Percentiles rank a stretch among this genome's conserved stretches.
Evolutionary conservation across 2,329 filamentous ascomycete genomes (phyloP).

Genomic region (Xylariales sp.): DNA sequence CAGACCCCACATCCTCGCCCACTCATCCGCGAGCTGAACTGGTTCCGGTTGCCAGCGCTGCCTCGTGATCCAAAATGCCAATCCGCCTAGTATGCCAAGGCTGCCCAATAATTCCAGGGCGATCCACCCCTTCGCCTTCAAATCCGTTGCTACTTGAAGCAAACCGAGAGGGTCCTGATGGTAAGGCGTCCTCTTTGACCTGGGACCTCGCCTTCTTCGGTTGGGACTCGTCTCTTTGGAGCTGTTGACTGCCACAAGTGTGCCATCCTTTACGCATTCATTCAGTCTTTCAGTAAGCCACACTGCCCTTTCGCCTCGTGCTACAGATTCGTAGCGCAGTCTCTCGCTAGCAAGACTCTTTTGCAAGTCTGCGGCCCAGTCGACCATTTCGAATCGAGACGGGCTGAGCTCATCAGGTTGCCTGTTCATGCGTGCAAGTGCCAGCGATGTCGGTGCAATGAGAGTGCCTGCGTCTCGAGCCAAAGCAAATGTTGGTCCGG

Average conservation of each 20-base stretch:
- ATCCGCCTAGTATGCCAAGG: constrained; percentile 67
- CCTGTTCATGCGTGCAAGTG: constrained; percentile 55
- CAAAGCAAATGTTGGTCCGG: constrained; percentile 9
- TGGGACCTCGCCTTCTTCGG: constrained; percentile 15
- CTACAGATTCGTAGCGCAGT: constrained; percentile 60
- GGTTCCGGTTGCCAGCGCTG: constrained; percentile 9
- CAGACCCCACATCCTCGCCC: constrained; percentile 23
- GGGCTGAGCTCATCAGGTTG: constrained; percentile 29
- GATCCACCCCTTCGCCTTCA: constrained; percentile 61
- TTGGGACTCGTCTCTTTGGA: constrained; percentile 24
- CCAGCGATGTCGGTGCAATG: constrained; percentile 41
- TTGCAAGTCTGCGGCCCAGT: constrained; percentile 80
- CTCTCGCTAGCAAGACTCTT: constrained; percentile 69
- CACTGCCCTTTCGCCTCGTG: constrained; percentile 57
- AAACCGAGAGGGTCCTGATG: constrained; percentile 77
- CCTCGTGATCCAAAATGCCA: constrained; percentile 57
- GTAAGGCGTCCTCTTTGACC: constrained; percentile 17
- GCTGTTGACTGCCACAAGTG: constrained; percentile 47
- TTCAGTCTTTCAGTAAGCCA: constrained; percentile 65
- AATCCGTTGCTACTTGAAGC: constrained; percentile 61
- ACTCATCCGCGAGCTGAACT: constrained; percentile 22
- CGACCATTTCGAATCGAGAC: constrained; percentile 61
- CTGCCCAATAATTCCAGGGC: constrained; percentile 71
- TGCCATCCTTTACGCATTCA: constrained; percentile 64
- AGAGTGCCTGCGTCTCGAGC: constrained; percentile 11